Base-by-base conservation (phyloP, 164 flowering plant genomes). In the Annona squamosa region DNA sequence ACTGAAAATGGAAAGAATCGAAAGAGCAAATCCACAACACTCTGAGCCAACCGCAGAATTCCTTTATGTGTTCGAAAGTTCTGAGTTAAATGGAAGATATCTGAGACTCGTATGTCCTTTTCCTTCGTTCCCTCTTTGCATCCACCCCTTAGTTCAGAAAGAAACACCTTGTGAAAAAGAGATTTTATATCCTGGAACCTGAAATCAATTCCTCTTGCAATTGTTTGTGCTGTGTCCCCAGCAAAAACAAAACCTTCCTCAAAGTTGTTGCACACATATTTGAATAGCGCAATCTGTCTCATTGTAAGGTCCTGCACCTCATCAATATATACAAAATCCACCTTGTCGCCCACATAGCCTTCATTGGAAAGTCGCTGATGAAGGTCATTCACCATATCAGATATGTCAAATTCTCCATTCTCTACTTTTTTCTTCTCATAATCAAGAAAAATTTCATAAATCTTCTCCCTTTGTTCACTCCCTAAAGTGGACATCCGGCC, bases 221-320 rank as follows among this genome's bases (percentile, higher is more conserved):
- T 89, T 0, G 97, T 89, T 59, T 90, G 95, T 0, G 97, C 93
- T 1, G 95, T 90, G 68, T 90, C 94, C 9, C 97, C 97, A 1
- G 90, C 79, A 71, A 90, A 90, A 63, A 89, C 88, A 81, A 83
- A 92, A 1, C 95, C 97, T 65, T 91, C 91, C 0, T 77, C 73
- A 2, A 87, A 83, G 82, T 91, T 89, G 72, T 65, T 75, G 77
- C 91, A 89, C 3, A 91, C 59, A 75, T 86, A 81, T 69, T 86
- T 88, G 75, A 91, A 87, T 44, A 91, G 87, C 48, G 87, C 80
- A 73, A 91, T 83, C 65, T 91, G 97, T 45, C 88, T 83, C 91
- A 89, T 86, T 0, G 91, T 90, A 2, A 91, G 86, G 79, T 91
- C 97, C 67, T 91, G 94, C 42, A 90, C 97, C 74, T 91, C 97